Evolutionary conservation across 192 early-diverging fungal genomes (phyloP).

Genomic region (Irineochytrium annulatum): DNA sequence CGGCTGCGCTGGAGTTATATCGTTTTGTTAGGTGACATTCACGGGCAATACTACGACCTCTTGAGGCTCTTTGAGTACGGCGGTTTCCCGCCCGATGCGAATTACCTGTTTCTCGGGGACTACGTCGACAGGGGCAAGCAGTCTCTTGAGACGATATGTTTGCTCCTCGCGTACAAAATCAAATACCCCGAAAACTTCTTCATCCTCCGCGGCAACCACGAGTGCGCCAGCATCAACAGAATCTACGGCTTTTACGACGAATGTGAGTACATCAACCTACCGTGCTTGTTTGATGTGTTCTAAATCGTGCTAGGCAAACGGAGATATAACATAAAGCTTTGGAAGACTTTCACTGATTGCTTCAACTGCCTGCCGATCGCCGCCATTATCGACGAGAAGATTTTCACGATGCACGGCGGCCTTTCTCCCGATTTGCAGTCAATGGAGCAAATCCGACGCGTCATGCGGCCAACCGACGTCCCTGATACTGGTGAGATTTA

Average conservation of each 20-base stretch:
- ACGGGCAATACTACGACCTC: conserved; percentile 97
- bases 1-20: conserved; percentile 9
- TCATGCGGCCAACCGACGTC: conserved; percentile 97
- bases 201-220: conserved; percentile 97
- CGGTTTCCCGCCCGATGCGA: conserved; percentile 92
- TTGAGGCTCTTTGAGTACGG: conserved; percentile 94
- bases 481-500: conserved; percentile 80
- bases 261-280: conserved; percentile 50
- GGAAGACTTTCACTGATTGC: conserved; percentile 99
- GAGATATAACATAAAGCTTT: conserved; percentile 96
- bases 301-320: conserved; percentile 67
- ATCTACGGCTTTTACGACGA: conserved; percentile 99
- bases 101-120: conserved; percentile 96
- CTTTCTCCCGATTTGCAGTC: conserved; percentile 92
- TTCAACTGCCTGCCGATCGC: conserved; percentile 98
- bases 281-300: conserved; percentile 3
- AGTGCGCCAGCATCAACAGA: conserved; percentile 93
- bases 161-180: conserved; percentile 97
- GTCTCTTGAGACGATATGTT: conserved; percentile 95
- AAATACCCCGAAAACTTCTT: conserved; percentile 99
- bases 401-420: conserved; percentile 98
- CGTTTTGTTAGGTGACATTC: conserved; percentile 61
- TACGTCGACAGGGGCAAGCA: conserved; percentile 99
- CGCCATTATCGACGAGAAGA: conserved; percentile 97
- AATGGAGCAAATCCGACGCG: conserved; percentile 95